These are phyloP conservation scores for Physcia stellaris DNA, from an alignment of 495 filamentous ascomycete species.

Conservation along the genomic window DNA sequence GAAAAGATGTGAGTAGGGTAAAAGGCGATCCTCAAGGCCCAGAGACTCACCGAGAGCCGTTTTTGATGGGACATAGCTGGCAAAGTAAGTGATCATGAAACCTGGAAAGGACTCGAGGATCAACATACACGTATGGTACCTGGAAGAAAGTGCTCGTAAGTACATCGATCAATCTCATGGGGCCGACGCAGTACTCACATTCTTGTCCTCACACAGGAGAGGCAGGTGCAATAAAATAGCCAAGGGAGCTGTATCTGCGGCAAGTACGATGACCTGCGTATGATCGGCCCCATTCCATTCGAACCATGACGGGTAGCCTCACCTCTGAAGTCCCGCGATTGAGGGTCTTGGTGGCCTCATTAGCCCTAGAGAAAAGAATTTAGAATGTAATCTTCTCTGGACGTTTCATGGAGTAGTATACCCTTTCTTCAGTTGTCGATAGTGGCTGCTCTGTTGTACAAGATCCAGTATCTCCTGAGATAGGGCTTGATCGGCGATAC, in stretches of 20 bases:
- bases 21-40: too few relatives aligned
- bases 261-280: conserved; percentile 55
- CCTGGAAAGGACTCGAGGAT: too few relatives aligned
- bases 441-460: conserved; percentile 74
- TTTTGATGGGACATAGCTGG: conserved; percentile 47
- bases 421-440: conserved; percentile 80
- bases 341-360: conserved; percentile 75
- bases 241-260: conserved; percentile 75
- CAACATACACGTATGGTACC: conserved; percentile 5
- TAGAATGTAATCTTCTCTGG: conserved; percentile 57
- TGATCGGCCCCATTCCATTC: too few relatives aligned
- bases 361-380: neutral
- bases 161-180: too few relatives aligned
- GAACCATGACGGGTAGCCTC: too few relatives aligned
- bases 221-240: conserved; percentile 88
- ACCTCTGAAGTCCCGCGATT: conserved; percentile 84
- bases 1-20: too few relatives aligned
- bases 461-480: conserved; percentile 72
- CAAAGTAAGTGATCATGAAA: too few relatives aligned
- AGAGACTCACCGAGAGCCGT: conserved; percentile 71
- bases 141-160: too few relatives aligned
- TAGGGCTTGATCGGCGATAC: conserved; percentile 71
- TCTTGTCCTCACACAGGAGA: conserved; percentile 75
- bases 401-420: conserved; percentile 13
- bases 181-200: too few relatives aligned